Conservation (phyloP, 345 rosid species). For the Barbarea vulgaris region DNA sequence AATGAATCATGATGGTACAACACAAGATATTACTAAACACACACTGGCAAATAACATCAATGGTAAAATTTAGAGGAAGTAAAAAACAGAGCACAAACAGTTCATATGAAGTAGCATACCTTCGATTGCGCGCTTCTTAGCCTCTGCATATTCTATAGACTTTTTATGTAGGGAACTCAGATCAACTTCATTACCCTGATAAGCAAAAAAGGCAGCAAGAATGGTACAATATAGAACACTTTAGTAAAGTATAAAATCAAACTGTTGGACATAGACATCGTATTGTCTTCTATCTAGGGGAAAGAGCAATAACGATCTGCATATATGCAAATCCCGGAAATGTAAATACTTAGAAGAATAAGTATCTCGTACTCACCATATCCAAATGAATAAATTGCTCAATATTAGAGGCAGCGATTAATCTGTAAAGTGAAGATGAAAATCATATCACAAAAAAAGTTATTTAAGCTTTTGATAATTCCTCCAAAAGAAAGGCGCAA, state of each 20-base stretch:
- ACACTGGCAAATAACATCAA: background rate
- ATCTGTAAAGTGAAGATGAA: conserved; percentile 48
- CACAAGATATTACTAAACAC: background rate
- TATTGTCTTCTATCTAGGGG: too few species aligned
- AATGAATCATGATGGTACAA: background rate
- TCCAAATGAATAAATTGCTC: conserved; percentile 71
- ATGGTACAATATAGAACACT: background rate
- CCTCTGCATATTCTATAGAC: conserved; percentile 62
- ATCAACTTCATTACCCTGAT: conserved; percentile 65
- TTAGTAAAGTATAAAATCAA: background rate
- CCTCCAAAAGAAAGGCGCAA: background rate
- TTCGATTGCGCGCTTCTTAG: conserved; percentile 68
- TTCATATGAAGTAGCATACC: conserved; percentile 45
- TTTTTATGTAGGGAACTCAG: conserved; percentile 49
- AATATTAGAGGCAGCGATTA: conserved; percentile 56
- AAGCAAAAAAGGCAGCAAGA: background rate
- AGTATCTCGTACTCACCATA: conserved; percentile 55
- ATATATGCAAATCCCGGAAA: background rate
- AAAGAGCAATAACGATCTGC: too few species aligned
- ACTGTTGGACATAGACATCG: too few species aligned
- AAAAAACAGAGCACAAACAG: conserved; percentile 1
- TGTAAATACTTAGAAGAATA: conserved; percentile 1
- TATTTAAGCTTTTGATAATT: background rate
- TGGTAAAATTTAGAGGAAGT: background rate
- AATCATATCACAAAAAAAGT: conserved; percentile 16